Conservation (phyloP, 352 stramenopile genomes). For the Pythium pectinolyticum region DNA sequence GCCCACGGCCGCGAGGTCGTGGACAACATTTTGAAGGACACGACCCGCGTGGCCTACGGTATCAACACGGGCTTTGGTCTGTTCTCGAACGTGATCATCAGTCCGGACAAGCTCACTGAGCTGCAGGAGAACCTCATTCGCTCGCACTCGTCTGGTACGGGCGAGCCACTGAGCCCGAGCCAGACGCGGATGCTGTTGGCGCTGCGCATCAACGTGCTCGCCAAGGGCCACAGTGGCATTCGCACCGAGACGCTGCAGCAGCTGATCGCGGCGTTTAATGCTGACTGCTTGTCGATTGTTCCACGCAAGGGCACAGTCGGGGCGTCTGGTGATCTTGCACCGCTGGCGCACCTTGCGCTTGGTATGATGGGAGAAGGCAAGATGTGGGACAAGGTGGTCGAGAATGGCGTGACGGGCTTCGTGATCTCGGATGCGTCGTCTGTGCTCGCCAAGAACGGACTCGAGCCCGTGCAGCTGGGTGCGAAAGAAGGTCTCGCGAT, state of each 20-base stretch:
- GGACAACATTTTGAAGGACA: constrained; percentile 85
- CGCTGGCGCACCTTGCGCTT: constrained; percentile 83
- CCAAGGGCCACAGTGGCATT: constrained; percentile 88
- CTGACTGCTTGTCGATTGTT: constrained; percentile 83
- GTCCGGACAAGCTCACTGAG: constrained; percentile 78
- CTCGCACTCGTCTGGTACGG: constrained; percentile 79
- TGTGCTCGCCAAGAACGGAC: constrained; percentile 70
- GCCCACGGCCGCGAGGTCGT: constrained; percentile 71
- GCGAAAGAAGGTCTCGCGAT: constrained; percentile 90
- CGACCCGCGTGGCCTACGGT: constrained; percentile 79
- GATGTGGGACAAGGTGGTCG: constrained; percentile 81
- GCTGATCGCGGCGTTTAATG: constrained; percentile 83
- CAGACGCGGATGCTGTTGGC: constrained; percentile 87
- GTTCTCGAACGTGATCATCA: constrained; percentile 90
- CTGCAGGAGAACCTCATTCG: constrained; percentile 86
- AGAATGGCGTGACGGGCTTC: constrained; percentile 38
- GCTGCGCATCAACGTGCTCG: constrained; percentile 87
- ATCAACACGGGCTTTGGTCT: constrained; percentile 93
- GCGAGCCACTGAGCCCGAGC: constrained; percentile 64
- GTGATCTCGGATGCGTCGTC: constrained; percentile 54
- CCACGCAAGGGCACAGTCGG: constrained; percentile 84
- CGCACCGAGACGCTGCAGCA: constrained; percentile 75
- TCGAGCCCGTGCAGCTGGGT: constrained; percentile 74
- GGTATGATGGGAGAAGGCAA: constrained; percentile 88
- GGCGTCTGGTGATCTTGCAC: constrained; percentile 86